Conservation (phyloP, 2,329 filamentous ascomycete species). For the Xylaria sp. region DNA sequence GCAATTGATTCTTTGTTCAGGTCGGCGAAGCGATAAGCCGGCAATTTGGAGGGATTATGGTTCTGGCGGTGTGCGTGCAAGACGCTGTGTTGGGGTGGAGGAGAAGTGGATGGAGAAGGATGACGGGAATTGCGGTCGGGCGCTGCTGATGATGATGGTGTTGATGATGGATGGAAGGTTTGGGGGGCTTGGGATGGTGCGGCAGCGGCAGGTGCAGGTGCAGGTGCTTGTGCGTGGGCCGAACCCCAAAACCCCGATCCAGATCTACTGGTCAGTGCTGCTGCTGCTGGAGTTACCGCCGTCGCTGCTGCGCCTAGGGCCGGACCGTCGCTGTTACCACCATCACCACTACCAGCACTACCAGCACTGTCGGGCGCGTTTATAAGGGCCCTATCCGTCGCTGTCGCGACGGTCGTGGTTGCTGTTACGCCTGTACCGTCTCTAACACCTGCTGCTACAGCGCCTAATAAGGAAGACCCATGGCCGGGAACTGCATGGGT, state of each 20-base stretch:
- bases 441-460: slow-evolving; percentile 16
- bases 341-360: neutral
- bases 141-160: slow-evolving; percentile 19
- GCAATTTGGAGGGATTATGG: slow-evolving; percentile 66
- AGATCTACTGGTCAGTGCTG: slow-evolving; percentile 16
- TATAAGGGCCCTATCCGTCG: slow-evolving; percentile 14
- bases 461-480: slow-evolving; percentile 18
- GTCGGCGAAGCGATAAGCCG: slow-evolving; percentile 65
- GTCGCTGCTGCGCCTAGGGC: slow-evolving; percentile 17
- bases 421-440: slow-evolving; percentile 19
- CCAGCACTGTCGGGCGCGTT: slow-evolving; percentile 18
- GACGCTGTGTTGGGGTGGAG: slow-evolving; percentile 32
- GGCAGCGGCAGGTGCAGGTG: slow-evolving; percentile 14
- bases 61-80: slow-evolving; percentile 62
- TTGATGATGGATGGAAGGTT: slow-evolving; percentile 22
- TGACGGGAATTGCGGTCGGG: slow-evolving; percentile 10
- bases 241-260: slow-evolving; percentile 19
- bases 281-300: slow-evolving; percentile 7
- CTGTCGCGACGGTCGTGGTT: neutral
- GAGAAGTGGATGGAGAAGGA: slow-evolving; percentile 19
- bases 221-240: slow-evolving; percentile 12
- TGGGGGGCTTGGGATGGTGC: slow-evolving; percentile 21
- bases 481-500: slow-evolving; percentile 27
- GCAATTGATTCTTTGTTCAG: slow-evolving; percentile 53
- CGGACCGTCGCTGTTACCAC: slow-evolving; percentile 16